phyloP scores from a whole-genome alignment of 176 grass and related monocot genomes.

The Alopecurus myosuroides region DNA sequence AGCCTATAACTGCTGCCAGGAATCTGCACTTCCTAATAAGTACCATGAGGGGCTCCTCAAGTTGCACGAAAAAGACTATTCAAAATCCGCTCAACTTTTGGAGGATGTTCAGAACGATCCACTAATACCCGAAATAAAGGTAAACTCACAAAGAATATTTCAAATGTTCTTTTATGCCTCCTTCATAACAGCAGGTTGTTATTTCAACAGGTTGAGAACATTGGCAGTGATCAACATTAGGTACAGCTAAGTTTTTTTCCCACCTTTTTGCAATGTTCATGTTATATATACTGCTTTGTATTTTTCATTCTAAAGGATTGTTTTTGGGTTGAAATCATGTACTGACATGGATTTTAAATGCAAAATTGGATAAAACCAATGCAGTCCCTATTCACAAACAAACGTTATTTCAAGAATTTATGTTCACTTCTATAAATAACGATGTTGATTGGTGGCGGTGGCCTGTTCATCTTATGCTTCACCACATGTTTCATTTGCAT shows the following conservation, averaged over 20 bases:
- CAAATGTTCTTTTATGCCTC: conserved; percentile 5
- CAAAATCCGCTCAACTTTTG: conserved; percentile 69
- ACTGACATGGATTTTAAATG: background rate
- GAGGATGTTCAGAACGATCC: conserved; percentile 87
- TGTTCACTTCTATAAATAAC: background rate
- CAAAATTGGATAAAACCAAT: background rate
- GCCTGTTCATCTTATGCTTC: background rate
- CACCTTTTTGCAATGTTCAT: conserved; percentile 14
- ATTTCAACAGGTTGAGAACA: conserved; percentile 55
- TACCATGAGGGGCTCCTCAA: conserved; percentile 90
- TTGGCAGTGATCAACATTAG: conserved; percentile 73
- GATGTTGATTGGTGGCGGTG: background rate
- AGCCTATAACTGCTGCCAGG: conserved; percentile 43
- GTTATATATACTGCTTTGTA: background rate
- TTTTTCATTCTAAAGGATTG: background rate
- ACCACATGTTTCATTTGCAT: background rate
- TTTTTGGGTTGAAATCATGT: background rate
- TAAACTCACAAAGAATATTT: conserved; percentile 26
- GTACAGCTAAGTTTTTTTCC: conserved; percentile 69
- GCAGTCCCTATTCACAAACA: background rate
- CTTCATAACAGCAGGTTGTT: conserved; percentile 10
- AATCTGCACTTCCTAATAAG: conserved; percentile 87
- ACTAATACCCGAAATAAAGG: conserved; percentile 63
- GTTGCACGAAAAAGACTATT: conserved; percentile 74
- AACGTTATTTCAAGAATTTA: background rate